Evolutionary conservation across 257 asterid genomes (phyloP).

Genomic region (Nicotiana otophora): DNA sequence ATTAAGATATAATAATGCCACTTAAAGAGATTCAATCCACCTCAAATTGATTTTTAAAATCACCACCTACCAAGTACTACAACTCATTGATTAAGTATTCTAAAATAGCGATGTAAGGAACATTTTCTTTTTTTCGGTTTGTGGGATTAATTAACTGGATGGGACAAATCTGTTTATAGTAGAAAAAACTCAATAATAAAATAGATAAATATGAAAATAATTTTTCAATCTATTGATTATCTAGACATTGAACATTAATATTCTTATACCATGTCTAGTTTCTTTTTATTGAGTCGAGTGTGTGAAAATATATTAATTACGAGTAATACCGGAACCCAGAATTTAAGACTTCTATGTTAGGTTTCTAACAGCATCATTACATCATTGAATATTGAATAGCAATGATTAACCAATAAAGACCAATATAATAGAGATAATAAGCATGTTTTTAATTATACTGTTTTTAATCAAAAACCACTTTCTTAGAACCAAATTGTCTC

Average conservation of each 20-base stretch:
- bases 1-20: neutral
- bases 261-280: neutral
- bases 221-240: neutral
- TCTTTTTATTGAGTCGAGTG: neutral
- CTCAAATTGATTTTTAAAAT: neutral
- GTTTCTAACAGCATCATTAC: neutral
- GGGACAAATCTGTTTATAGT: neutral
- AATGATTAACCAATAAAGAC: neutral
- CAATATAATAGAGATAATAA: neutral
- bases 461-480: neutral
- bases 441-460: neutral
- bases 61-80: no score
- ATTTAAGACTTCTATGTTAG: neutral
- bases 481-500: neutral
- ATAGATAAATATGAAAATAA: neutral
- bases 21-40: neutral
- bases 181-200: neutral
- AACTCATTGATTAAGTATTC: neutral
- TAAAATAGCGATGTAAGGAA: neutral
- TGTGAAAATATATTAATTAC: neutral
- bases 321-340: neutral
- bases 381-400: neutral
- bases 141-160: neutral
- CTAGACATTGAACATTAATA: neutral
- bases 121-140: neutral